These are phyloP conservation scores for Erodium moschatum DNA, from an alignment of 441 rosid species.

Conservation along the genomic window DNA sequence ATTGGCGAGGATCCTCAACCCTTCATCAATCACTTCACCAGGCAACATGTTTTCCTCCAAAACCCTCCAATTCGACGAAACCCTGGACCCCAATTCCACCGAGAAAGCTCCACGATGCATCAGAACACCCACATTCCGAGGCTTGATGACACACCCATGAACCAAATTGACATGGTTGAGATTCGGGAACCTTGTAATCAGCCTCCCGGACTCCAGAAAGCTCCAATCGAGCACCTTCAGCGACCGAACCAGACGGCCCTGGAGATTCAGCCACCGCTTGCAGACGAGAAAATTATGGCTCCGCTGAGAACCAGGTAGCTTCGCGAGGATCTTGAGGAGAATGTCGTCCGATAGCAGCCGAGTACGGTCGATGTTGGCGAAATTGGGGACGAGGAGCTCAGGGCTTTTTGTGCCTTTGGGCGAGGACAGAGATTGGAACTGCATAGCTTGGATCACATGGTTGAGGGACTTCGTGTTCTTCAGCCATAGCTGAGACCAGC, in stretches of 20 bases:
- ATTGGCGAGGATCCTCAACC: constrained; percentile 35
- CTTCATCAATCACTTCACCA: constrained; percentile 41
- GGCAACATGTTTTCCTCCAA: constrained; percentile 35
- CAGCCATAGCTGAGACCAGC: constrained; percentile 68
- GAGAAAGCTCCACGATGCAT: constrained; percentile 35
- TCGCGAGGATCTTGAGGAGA: constrained; percentile 43
- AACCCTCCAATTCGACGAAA: constrained; percentile 32
- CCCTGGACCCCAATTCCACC: constrained; percentile 29
- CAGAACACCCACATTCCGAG: constrained; percentile 35
- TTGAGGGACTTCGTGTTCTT: constrained; percentile 48
- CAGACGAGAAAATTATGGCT: constrained; percentile 47
- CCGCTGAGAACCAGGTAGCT: constrained; percentile 43
- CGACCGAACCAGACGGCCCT: constrained; percentile 46
- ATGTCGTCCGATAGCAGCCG: constrained; percentile 51
- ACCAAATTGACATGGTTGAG: constrained; percentile 51
- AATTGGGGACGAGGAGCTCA: constrained; percentile 36
- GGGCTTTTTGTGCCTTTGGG: constrained; percentile 29
- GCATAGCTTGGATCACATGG: constrained; percentile 42
- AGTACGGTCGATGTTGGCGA: constrained; percentile 46
- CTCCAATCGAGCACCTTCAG: constrained; percentile 51
- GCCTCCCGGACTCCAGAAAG: constrained; percentile 44
- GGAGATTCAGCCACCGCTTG: constrained; percentile 57
- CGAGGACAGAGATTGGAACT: constrained; percentile 44
- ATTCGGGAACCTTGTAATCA: constrained; percentile 50
- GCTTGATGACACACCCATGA: constrained; percentile 35